Evolutionary conservation across 208 protist species (phyloP).

Genomic region (Borovskyia barvae): DNA sequence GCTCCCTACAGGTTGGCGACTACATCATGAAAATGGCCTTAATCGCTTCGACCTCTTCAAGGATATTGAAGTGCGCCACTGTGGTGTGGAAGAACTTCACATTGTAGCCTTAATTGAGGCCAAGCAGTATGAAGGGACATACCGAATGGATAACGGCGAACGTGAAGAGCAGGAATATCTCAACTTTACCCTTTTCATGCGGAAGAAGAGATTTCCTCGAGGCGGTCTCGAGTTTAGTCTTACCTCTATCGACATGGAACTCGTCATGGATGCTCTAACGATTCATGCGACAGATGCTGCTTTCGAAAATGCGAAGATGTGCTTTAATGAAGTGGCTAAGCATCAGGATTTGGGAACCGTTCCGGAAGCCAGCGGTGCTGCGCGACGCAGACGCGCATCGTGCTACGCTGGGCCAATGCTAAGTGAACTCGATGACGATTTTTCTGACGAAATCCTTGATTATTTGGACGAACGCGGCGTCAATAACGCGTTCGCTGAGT

Average conservation of each 20-base stretch:
- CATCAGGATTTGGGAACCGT: not conserved
- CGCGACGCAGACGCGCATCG: slow-evolving; percentile 26
- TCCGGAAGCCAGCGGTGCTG: slow-evolving; percentile 18
- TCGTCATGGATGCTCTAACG: slow-evolving; percentile 80
- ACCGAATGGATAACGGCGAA: slow-evolving; percentile 86
- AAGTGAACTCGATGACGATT: slow-evolving; percentile 83
- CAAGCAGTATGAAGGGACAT: slow-evolving; percentile 81
- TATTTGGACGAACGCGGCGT: slow-evolving; percentile 86
- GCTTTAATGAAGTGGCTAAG: slow-evolving; percentile 4
- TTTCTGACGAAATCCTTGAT: slow-evolving; percentile 85
- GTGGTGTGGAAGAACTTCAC: slow-evolving; percentile 67
- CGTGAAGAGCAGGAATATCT: slow-evolving; percentile 85
- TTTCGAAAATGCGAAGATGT: slow-evolving; percentile 44
- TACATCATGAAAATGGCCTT: slow-evolving; percentile 42
- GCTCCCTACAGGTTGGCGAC: slow-evolving; percentile 62
- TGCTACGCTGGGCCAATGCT: slow-evolving; percentile 80
- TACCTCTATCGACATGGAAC: slow-evolving; percentile 86
- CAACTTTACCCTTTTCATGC: slow-evolving; percentile 77
- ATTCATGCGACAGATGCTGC: slow-evolving; percentile 60
- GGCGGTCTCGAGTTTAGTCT: slow-evolving; percentile 76
- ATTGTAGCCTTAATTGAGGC: slow-evolving; percentile 66
- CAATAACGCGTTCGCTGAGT: slow-evolving; percentile 87
- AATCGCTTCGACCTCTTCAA: slow-evolving; percentile 81
- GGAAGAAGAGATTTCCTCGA: slow-evolving; percentile 49
- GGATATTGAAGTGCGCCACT: slow-evolving; percentile 55